phyloP scores from a whole-genome alignment of 2,329 filamentous ascomycete species.

The Xylaria sp. region DNA sequence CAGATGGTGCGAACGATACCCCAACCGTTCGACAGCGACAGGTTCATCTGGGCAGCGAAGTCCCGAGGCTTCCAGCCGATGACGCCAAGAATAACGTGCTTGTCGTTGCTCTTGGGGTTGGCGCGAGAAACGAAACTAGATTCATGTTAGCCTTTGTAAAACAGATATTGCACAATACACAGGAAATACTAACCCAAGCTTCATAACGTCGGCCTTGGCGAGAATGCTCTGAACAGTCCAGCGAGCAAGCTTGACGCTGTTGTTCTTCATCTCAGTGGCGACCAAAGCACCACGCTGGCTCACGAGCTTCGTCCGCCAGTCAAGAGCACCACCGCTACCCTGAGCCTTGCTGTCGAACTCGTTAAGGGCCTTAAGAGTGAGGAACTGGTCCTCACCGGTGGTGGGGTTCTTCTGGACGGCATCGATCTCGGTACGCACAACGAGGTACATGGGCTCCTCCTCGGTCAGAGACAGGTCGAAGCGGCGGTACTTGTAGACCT shows the following conservation, averaged over 20 bases:
- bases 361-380: conserved; percentile 94
- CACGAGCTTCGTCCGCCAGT: conserved; percentile 94
- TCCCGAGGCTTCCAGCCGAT: conserved; percentile 97
- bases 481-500: conserved; percentile 96
- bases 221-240: conserved; percentile 98
- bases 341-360: conserved; percentile 99
- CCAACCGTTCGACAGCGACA: conserved; percentile 96
- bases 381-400: conserved; percentile 82
- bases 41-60: conserved; percentile 96
- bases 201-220: conserved; percentile 96
- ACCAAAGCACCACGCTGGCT: conserved; percentile 95
- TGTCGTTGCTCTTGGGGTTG: conserved; percentile 87
- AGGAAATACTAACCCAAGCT: conserved; percentile 68
- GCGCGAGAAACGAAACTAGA: conserved; percentile 85
- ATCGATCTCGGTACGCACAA: conserved; percentile 93
- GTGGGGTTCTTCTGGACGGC: conserved; percentile 93
- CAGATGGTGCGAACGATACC: conserved; percentile 97
- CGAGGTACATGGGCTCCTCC: conserved; percentile 85
- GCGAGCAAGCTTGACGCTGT: conserved; percentile 94
- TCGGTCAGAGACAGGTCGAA: conserved; percentile 95
- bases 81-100: conserved; percentile 92
- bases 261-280: conserved; percentile 99
- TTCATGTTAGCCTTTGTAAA: conserved; percentile 9
- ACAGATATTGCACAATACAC: not conserved
- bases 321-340: conserved; percentile 86